Conservation (phyloP, 352 stramenopile species). For the Phytophthora brassicae region DNA sequence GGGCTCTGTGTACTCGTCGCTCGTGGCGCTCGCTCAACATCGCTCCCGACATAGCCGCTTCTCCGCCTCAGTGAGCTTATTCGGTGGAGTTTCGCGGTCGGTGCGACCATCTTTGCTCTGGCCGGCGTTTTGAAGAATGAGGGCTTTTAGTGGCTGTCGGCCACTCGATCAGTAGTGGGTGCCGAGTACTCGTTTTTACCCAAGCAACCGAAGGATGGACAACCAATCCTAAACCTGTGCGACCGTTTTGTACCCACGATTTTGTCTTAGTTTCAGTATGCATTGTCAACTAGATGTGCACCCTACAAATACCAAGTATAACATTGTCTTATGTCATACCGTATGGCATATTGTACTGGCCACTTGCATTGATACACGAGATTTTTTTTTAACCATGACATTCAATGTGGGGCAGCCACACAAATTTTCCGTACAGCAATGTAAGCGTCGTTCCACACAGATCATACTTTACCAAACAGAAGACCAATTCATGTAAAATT, state of each 20-base stretch:
- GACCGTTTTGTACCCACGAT: not conserved
- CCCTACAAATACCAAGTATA: slow-evolving; percentile 6
- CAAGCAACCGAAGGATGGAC: not conserved
- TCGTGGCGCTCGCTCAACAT: not conserved
- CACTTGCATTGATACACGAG: too few relatives aligned
- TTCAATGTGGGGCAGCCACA: too few relatives aligned
- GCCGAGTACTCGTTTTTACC: not conserved
- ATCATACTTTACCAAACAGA: too few relatives aligned
- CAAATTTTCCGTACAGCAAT: too few relatives aligned
- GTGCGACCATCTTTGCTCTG: not conserved
- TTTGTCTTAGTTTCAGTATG: slow-evolving; percentile 1
- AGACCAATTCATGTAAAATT: too few relatives aligned
- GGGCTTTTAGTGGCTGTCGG: not conserved
- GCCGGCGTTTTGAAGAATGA: not conserved
- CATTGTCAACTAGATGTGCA: not conserved
- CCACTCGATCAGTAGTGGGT: not conserved
- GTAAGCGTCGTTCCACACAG: too few relatives aligned
- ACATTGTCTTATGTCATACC: slow-evolving; percentile 1
- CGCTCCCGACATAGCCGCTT: too few relatives aligned
- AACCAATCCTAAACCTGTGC: not conserved
- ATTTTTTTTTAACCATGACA: too few relatives aligned
- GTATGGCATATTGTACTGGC: too few relatives aligned
- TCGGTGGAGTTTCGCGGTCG: not conserved
- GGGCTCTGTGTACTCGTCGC: not conserved
- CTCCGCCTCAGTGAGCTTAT: not conserved